phyloP scores from a whole-genome alignment of 106 monocot species.

The Platanthera guangdongensis region DNA sequence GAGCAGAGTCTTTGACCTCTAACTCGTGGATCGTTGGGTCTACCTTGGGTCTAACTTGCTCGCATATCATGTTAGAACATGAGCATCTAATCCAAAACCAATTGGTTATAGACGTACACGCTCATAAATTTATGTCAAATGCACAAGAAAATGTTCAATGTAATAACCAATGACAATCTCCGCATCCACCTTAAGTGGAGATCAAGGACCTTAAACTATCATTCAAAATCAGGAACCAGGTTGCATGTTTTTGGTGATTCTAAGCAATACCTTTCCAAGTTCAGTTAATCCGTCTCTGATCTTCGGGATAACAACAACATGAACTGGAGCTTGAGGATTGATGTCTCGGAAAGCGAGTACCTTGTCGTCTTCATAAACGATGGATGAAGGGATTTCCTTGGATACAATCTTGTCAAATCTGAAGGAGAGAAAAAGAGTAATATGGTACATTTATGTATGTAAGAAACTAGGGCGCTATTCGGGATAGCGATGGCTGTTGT shows the following conservation, averaged over 20 bases:
- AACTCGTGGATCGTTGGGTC: no score
- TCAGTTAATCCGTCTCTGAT: conserved; percentile 75
- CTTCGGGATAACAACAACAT: conserved; percentile 88
- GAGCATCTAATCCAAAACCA: no score
- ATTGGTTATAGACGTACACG: no score
- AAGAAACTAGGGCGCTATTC: background rate
- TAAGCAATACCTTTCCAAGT: conserved; percentile 70
- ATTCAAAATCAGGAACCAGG: background rate
- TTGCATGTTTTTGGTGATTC: background rate
- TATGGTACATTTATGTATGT: background rate
- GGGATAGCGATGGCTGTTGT: background rate
- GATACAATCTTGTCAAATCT: conserved; percentile 97
- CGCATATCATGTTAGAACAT: no score
- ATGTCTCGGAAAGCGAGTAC: conserved; percentile 90
- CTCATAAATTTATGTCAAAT: no score
- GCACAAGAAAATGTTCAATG: no score
- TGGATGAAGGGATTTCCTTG: conserved; percentile 76
- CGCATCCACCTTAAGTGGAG: background rate
- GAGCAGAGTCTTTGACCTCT: no score
- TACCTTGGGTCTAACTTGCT: no score
- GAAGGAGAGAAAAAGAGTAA: background rate
- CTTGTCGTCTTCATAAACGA: conserved; percentile 90
- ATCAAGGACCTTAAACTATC: background rate
- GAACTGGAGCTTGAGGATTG: conserved; percentile 90
- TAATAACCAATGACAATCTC: no score